Evolutionary conservation across 768 basidiomycete species (phyloP), one percentile per base, ranked within the genome.

Genomic region (Plicaturopsis crispa): DNA sequence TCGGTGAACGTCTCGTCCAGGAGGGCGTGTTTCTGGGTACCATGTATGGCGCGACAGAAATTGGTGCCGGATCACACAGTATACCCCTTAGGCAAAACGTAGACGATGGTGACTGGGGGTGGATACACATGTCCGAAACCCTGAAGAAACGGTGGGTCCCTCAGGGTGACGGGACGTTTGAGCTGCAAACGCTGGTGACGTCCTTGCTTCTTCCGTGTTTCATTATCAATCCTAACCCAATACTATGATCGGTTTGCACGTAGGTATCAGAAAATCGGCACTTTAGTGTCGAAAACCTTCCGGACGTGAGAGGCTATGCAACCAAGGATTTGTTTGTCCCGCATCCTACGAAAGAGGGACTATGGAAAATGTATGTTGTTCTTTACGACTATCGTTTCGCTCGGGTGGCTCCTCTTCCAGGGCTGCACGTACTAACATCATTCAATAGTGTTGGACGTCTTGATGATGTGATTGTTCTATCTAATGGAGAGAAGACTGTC

Each of bases 241-340:
- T 3, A 22, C 40, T 5, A 20, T 36, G 4, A 31, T 19, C 10
- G 12, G 33, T 8, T 52, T 38, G 31, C 24, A 8, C 8, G 8
- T 28, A 28, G 26, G 14, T 8, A 8, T 8, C 26, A 14, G 14
- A 28, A 14, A 28, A 8, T 14, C 26, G 14, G 10, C 26, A 28
- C 8, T 8, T 28, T 28, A 28, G 26, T 14, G 26, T 28, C 26
- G 26, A 28, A 28, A 28, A 28, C 26, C 26, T 28, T 8, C 26
- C 26, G 26, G 26, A 28, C 26, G 8, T 8, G 10, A 28, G 14
- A 28, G 70, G 70, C 10, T 72, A 70, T 34, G 62, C 62, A 2
- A 70, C 62, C 8, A 62, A 60, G 3, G 72, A 73, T 50, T 46
- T 69, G 5, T 69, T 65, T 43, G 39, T 60, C 23, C 57, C 54